Evolutionary conservation across 208 protist genomes (phyloP), one percentile per base, ranked within the genome.

Genomic region (Leishmania guyanensis): DNA sequence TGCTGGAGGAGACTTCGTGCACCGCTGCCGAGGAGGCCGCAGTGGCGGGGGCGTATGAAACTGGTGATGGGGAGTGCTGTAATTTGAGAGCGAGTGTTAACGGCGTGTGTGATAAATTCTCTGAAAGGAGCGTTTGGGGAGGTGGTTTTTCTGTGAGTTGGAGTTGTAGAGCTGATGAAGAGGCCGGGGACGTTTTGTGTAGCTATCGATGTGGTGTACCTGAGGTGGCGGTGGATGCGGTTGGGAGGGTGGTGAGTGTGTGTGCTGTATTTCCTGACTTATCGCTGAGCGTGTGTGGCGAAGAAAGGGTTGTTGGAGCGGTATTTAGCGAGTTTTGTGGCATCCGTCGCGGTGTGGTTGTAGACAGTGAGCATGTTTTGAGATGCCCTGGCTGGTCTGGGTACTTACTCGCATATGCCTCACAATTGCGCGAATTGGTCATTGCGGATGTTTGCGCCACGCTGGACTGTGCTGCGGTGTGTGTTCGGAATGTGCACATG

Each of bases 401-500:
- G 3, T 56, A 71, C n/a, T 39, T 84, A 5, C 1, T 70, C 6
- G 65, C 3, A 26, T 46, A 16, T 36, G 75, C 75, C 0, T n/a
- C 62, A 29, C 39, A 29, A 29, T 43, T 86, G 8, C 60, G 83
- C 0, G 78, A 83, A 9, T 65, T 77, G n/a, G 53, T 86, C 0
- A 39, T 86, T 16, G 78, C 75, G 2, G 79, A 86, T 60, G 83
- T 86, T 39, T 72, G 79, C 33, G 73, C 76, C 1, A 48, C 39
- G 20, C 83, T 86, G n/a, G 78, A 80, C n/a, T 83, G 75, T 22
- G 53, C 66, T 1, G 22, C 78, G n/a, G 60, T 64, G 5, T 81
- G 83, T 3, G 70, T 86, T 36, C 83, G 83, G 39, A 86, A 86
- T 54, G 83, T 86, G 10, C 50, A 51, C 0, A 60, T 86, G 10